phyloP scores from a whole-genome alignment of 805 yeast genomes.

The Metschnikowia corniflorae region DNA sequence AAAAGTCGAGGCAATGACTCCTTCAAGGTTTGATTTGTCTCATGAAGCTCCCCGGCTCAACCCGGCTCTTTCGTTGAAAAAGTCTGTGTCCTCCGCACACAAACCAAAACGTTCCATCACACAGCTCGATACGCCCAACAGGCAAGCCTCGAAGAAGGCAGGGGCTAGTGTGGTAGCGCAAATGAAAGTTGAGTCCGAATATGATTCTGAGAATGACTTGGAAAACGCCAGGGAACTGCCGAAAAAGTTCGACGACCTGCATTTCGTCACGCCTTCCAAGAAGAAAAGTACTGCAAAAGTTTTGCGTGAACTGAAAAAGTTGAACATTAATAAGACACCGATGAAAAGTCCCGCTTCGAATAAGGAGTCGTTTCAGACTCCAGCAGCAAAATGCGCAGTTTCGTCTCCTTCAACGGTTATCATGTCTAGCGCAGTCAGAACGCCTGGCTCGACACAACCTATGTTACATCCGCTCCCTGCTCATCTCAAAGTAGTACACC shows the following conservation, averaged over 20 bases:
- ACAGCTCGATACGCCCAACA: conserved; percentile 36
- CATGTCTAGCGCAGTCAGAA: conserved; percentile 29
- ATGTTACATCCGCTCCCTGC: no score
- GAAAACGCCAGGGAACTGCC: conserved; percentile 6
- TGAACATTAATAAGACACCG: conserved; percentile 19
- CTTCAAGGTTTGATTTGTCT: conserved; percentile 30
- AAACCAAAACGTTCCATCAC: conserved; percentile 30
- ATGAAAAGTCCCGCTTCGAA: conserved; percentile 9
- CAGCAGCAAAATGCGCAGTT: conserved; percentile 28
- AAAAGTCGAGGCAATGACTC: conserved; percentile 38
- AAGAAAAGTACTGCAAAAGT: conserved; percentile 24
- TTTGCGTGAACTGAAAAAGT: no score
- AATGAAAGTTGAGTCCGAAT: conserved; percentile 2
- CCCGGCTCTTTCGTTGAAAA: conserved; percentile 22
- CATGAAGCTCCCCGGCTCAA: conserved; percentile 7
- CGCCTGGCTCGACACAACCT: conserved; percentile 16
- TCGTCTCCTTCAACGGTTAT: conserved; percentile 45
- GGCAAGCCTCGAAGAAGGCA: conserved; percentile 31
- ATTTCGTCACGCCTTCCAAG: conserved; percentile 34
- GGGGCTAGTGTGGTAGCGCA: conserved; percentile 18
- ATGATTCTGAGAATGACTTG: conserved; percentile 18
- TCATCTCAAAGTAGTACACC: conserved; percentile 11
- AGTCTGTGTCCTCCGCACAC: conserved; percentile 1
- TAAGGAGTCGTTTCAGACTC: conserved; percentile 22
- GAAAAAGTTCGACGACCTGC: conserved; percentile 6